Percentiles rank a stretch among this genome's conserved stretches.
Conservation (phyloP, 306 rosid genomes). For the Glycine latifolia region DNA sequence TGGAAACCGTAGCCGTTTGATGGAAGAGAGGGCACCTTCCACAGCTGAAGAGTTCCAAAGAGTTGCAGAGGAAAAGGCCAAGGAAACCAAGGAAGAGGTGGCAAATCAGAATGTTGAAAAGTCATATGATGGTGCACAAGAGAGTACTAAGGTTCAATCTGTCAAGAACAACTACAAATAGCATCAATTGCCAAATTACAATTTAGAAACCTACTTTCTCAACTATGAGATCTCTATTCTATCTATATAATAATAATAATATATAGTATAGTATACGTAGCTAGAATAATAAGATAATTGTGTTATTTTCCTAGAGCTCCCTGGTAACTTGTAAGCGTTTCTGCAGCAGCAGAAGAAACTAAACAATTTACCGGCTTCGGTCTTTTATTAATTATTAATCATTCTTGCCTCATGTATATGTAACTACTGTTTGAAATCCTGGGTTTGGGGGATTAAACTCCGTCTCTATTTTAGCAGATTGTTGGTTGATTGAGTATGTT, state of each 20-base stretch:
- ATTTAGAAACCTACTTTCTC: too few species aligned
- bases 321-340: neutral
- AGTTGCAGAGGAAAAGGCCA: slow-evolving; percentile 54
- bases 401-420: slow-evolving; percentile 11
- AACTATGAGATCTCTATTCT: too few species aligned
- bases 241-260: too few species aligned
- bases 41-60: slow-evolving; percentile 57
- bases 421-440: slow-evolving; percentile 23
- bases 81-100: slow-evolving; percentile 28
- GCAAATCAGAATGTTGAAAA: slow-evolving; percentile 16
- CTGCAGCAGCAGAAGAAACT: neutral
- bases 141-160: slow-evolving; percentile 31
- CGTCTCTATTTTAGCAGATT: neutral
- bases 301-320: too few species aligned
- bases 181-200: too few species aligned
- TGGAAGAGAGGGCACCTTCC: slow-evolving; percentile 58
- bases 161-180: neutral
- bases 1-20: slow-evolving; percentile 37
- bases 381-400: neutral
- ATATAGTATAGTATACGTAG: too few species aligned
- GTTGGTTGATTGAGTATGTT: slow-evolving; percentile 14
- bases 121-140: slow-evolving; percentile 1
- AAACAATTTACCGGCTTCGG: neutral
- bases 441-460: neutral
- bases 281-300: too few species aligned